A percentile compares a stretch with the other conserved stretches of the same genome.
Conservation (phyloP, 2,329 filamentous ascomycete genomes). For the Penicillium sp. region DNA sequence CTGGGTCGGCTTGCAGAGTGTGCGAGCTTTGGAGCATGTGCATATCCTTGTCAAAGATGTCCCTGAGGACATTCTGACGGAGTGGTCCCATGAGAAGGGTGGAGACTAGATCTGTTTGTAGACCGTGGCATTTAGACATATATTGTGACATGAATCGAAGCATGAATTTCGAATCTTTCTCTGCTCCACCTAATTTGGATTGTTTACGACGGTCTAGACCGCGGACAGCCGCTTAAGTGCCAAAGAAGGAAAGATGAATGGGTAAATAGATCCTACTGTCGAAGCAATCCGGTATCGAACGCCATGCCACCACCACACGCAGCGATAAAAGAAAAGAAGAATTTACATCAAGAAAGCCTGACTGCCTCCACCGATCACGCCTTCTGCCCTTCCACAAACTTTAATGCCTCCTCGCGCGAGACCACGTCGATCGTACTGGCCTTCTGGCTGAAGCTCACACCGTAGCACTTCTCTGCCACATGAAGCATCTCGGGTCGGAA, state of each 20-base stretch:
- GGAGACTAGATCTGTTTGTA: background rate
- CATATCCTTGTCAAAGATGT: conserved; percentile 58
- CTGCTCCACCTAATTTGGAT: too few relatives aligned
- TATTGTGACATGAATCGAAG: background rate
- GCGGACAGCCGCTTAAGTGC: background rate
- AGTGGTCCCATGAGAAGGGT: conserved; percentile 50
- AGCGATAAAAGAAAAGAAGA: conserved; percentile 16
- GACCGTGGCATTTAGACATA: background rate
- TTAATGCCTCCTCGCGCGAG: conserved; percentile 80
- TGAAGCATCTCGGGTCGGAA: conserved; percentile 96
- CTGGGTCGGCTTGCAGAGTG: conserved; percentile 63
- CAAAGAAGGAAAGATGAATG: background rate
- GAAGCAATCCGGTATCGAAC: conserved; percentile 25
- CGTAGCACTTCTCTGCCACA: conserved; percentile 97
- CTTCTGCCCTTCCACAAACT: conserved; percentile 89
- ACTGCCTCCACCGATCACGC: conserved; percentile 27
- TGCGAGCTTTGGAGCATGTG: conserved; percentile 61
- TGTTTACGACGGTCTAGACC: background rate
- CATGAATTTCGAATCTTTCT: background rate
- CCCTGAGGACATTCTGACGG: conserved; percentile 47
- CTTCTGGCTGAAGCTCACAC: conserved; percentile 88
- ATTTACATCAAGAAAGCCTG: conserved; percentile 9
- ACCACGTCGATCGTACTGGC: conserved; percentile 93
- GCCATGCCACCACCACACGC: conserved; percentile 20
- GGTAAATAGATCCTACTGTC: conserved; percentile 1